Base-by-base conservation (phyloP, 305 asterid genomes). In the Plantago coronopus region DNA sequence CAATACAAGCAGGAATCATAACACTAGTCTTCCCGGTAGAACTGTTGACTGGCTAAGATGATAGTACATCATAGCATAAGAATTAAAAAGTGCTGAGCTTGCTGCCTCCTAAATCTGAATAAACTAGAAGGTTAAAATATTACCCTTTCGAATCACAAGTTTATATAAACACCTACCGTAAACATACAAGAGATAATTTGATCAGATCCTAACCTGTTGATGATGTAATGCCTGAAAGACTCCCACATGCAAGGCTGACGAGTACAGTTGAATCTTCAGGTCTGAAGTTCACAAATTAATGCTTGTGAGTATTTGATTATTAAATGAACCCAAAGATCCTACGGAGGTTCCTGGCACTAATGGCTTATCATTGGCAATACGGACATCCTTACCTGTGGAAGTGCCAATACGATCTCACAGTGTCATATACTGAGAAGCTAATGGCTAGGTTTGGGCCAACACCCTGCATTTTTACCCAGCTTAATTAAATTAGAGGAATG, bases 381-480 rank as follows among this genome's bases (percentile, higher is more conserved):
- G 69, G 10, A 48, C 73, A 61, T 59, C 55, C 74, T 65, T 68
- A 89, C 97, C 96, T 83, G 25, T 74, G 79, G 44, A 71, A 66
- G 74, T 75, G 82, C 95, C 95, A 87, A 65, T 76, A 76, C 34
- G 85, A 74, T 73, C 86, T 78, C 65, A 75, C 78, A 19, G 87
- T 89, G 63, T 89, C 95, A 56, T 87, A 84, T 64, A 83, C 95
- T 42, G 97, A 80, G 68, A 87, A 89, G 78, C 90, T 87, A 71
- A 89, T 85, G 5, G 95, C 97, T 73, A 89, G 69, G 70, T 81
- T 89, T 16, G 96, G 97, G 57, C 84, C 95, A 50, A 89, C 95
- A 68, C 97, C 95, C 95, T 90, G 76, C 79, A 78, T 57, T 27
- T 46, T 61, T 50, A 34, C 25, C 74, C 43, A 63, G 48, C 16